These are phyloP conservation scores for Grigorovia transvaalensis DNA, from an alignment of 805 yeast genomes.

Conservation along the genomic window DNA sequence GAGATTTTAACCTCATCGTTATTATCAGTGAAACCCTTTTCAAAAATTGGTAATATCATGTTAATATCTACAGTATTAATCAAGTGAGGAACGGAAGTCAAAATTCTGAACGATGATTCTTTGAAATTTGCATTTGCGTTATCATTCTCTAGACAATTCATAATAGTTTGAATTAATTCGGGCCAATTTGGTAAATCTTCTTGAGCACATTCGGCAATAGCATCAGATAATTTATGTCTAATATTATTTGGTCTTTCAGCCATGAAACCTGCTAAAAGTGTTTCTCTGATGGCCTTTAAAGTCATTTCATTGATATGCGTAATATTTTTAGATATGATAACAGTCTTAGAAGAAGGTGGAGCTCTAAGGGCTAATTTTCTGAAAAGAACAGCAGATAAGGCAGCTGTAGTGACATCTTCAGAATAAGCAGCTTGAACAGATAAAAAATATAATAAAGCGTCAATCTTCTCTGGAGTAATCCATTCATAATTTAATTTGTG, in stretches of 20 bases:
- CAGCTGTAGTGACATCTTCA: conserved; percentile 45
- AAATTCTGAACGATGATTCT: conserved; percentile 85
- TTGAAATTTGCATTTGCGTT: conserved; percentile 51
- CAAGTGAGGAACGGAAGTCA: conserved; percentile 73
- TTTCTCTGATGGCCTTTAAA: conserved; percentile 49
- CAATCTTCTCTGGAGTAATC: conserved; percentile 59
- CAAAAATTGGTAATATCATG: conserved; percentile 58
- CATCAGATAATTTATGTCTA: conserved; percentile 88
- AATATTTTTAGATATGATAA: conserved; percentile 66
- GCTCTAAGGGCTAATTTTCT: conserved; percentile 76
- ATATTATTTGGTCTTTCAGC: conserved; percentile 61
- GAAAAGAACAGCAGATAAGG: conserved; percentile 80
- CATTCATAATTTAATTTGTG: conserved; percentile 60
- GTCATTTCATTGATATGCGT: conserved; percentile 56
- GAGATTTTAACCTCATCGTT: conserved; percentile 81
- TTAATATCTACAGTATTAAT: conserved; percentile 49
- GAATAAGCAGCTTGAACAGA: conserved; percentile 70
- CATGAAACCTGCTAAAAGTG: conserved; percentile 64
- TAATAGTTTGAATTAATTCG: conserved; percentile 62
- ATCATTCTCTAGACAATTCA: conserved; percentile 46
- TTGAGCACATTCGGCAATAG: conserved; percentile 84
- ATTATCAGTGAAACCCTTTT: conserved; percentile 68
- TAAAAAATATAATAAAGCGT: conserved; percentile 59
- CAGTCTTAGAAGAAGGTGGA: conserved; percentile 48
- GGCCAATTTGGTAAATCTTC: conserved; percentile 62